Evolutionary conservation across 148 eudicot genomes (phyloP).

Genomic region (Silene latifolia): DNA sequence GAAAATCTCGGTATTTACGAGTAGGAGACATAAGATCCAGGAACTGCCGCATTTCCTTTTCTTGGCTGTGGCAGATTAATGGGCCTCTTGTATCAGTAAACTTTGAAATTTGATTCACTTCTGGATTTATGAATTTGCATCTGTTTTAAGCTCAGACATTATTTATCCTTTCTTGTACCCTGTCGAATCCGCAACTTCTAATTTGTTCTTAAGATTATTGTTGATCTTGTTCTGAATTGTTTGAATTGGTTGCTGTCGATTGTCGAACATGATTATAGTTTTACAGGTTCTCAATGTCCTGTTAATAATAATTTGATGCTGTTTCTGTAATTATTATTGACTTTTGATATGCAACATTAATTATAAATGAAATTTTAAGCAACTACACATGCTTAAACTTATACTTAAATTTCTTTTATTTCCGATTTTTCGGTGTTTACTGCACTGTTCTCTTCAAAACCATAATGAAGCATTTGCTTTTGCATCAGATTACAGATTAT

Average conservation of each 20-base stretch:
- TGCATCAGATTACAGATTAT: no score
- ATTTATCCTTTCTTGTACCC: neutral
- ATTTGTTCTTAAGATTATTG: neutral
- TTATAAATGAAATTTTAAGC: conserved; percentile 5
- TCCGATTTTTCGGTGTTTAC: neutral
- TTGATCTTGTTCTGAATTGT: neutral
- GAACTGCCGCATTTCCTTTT: conserved; percentile 31
- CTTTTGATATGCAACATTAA: neutral
- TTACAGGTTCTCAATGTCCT: conserved; percentile 7
- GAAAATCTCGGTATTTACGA: neutral
- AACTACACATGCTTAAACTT: conserved; percentile 1
- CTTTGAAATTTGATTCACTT: neutral
- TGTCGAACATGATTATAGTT: neutral
- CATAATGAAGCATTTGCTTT: no score
- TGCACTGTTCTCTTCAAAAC: no score
- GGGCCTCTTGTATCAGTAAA: conserved; percentile 19
- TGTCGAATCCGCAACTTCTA: neutral
- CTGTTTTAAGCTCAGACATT: neutral
- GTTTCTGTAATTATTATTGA: conserved; percentile 7
- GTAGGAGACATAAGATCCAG: conserved; percentile 21
- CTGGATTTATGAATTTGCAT: neutral
- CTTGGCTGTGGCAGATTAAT: conserved; percentile 22
- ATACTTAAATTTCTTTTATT: neutral
- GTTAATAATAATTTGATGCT: neutral
- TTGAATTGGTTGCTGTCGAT: neutral